Conservation (phyloP, 2,329 filamentous ascomycete species). For the Botryosphaeria dothidea region DNA sequence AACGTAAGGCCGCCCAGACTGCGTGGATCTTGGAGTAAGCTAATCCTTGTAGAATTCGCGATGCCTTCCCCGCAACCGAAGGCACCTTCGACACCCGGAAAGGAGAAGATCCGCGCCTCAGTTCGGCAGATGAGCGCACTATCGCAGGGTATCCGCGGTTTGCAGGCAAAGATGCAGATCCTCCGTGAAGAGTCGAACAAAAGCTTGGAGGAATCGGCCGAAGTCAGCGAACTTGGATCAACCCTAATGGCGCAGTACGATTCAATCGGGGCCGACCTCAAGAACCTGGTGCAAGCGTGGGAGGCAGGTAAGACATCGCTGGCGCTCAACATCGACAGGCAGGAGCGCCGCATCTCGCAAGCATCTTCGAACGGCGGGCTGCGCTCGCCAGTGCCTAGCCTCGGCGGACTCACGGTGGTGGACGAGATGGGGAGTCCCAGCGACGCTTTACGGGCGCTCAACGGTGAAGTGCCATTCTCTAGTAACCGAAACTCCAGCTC, state of each 20-base stretch:
- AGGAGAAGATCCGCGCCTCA: constrained; percentile 82
- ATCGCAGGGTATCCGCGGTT: constrained; percentile 83
- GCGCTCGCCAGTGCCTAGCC: constrained; percentile 52
- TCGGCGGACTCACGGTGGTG: constrained; percentile 64
- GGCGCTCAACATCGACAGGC: constrained; percentile 77
- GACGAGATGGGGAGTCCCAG: constrained; percentile 55
- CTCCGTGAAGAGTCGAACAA: constrained; percentile 86
- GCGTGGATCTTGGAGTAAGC: neutral
- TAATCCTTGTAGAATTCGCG: constrained; percentile 38
- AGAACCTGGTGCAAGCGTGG: constrained; percentile 54
- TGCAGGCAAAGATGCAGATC: constrained; percentile 93
- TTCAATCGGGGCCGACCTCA: constrained; percentile 85
- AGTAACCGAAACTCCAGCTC: constrained; percentile 32
- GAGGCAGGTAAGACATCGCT: constrained; percentile 74
- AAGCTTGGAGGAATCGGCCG: constrained; percentile 70
- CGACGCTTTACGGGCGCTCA: constrained; percentile 76
- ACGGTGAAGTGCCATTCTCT: constrained; percentile 63
- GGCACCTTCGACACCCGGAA: constrained; percentile 66
- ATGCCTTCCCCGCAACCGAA: constrained; percentile 55
- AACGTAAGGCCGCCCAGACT: constrained; percentile 48
- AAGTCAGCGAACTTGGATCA: constrained; percentile 71
- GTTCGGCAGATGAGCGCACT: constrained; percentile 85
- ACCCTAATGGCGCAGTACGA: constrained; percentile 89
- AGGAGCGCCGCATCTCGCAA: constrained; percentile 62
- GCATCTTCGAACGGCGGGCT: constrained; percentile 47